A percentile compares a stretch with the other conserved stretches of the same genome.
phyloP scores from a whole-genome alignment of 345 rosid species.

The Microthlaspi erraticum region DNA sequence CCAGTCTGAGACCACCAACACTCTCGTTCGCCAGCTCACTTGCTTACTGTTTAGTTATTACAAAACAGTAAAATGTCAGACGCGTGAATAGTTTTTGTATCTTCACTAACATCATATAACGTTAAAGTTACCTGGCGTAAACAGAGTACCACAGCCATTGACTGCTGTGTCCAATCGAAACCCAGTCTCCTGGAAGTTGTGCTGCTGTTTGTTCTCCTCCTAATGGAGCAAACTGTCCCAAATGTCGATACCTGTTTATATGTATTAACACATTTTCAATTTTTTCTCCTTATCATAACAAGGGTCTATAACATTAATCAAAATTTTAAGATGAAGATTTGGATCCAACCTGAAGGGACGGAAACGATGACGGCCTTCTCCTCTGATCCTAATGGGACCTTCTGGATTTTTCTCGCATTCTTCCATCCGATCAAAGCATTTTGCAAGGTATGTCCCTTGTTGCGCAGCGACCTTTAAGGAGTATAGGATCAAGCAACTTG shows the following conservation, averaged over 20 bases:
- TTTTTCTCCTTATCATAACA: not conserved
- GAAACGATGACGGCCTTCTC: conserved; percentile 90
- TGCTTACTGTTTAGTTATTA: conserved; percentile 71
- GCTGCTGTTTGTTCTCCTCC: conserved; percentile 97
- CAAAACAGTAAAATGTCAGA: not conserved
- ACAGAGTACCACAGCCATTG: conserved; percentile 97
- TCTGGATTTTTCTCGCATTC: conserved; percentile 78
- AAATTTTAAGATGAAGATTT: not conserved
- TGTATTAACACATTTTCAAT: conserved; percentile 40
- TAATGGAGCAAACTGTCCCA: conserved; percentile 92
- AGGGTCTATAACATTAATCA: not conserved
- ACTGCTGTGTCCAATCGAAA: conserved; percentile 75
- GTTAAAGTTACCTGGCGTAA: conserved; percentile 65
- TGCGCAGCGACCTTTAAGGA: conserved; percentile 87
- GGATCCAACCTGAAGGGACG: conserved; percentile 75
- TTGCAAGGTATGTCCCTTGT: conserved; percentile 87
- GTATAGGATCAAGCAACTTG: not conserved
- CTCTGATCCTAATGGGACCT: conserved; percentile 93
- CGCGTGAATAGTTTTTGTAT: not conserved
- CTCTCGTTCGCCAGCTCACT: conserved; percentile 90
- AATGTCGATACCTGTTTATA: conserved; percentile 66
- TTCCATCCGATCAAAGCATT: conserved; percentile 92
- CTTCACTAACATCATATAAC: not conserved
- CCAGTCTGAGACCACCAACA: conserved; percentile 80
- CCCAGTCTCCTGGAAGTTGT: conserved; percentile 88